Evolutionary conservation across 164 flowering plant genomes (phyloP).

Genomic region (Nymphaea thermarum): DNA sequence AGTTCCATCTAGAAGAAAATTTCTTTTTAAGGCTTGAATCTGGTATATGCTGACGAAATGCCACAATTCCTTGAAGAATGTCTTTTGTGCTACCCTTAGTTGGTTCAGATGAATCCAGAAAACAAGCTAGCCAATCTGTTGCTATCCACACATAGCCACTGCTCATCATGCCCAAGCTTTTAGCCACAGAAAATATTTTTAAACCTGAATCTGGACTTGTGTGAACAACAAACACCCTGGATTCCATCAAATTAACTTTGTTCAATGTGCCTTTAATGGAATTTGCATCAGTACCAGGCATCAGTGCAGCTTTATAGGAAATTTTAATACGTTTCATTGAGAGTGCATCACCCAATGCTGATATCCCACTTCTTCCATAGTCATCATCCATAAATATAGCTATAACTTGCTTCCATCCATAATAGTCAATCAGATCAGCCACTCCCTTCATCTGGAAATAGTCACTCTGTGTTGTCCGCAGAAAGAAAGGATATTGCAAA

Average conservation of each 20-base stretch:
- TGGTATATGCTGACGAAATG: slow-evolving; percentile 67
- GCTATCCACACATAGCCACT: slow-evolving; percentile 85
- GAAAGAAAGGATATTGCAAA: slow-evolving; percentile 61
- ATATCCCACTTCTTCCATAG: slow-evolving; percentile 68
- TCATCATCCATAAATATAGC: slow-evolving; percentile 85
- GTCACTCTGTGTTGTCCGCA: slow-evolving; percentile 73
- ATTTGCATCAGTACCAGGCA: slow-evolving; percentile 33
- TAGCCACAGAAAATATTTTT: slow-evolving; percentile 44
- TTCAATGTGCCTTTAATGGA: slow-evolving; percentile 37
- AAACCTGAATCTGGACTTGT: slow-evolving; percentile 74
- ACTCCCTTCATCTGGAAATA: slow-evolving; percentile 72
- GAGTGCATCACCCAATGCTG: slow-evolving; percentile 66
- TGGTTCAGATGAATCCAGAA: slow-evolving; percentile 44
- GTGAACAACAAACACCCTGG: slow-evolving; percentile 76
- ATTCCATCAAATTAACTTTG: slow-evolving; percentile 61
- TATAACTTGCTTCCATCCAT: slow-evolving; percentile 74
- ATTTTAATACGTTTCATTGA: slow-evolving; percentile 63
- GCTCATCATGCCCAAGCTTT: slow-evolving; percentile 50
- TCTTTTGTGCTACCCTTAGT: slow-evolving; percentile 22
- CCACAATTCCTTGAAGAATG: slow-evolving; percentile 70
- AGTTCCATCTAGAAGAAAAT: slow-evolving; percentile 44
- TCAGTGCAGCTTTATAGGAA: slow-evolving; percentile 59
- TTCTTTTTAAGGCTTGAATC: slow-evolving; percentile 38
- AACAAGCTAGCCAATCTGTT: slow-evolving; percentile 87
- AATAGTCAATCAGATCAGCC: slow-evolving; percentile 50